Conservation (phyloP, 2,329 filamentous ascomycete genomes). For the Fusarium subglutinans region DNA sequence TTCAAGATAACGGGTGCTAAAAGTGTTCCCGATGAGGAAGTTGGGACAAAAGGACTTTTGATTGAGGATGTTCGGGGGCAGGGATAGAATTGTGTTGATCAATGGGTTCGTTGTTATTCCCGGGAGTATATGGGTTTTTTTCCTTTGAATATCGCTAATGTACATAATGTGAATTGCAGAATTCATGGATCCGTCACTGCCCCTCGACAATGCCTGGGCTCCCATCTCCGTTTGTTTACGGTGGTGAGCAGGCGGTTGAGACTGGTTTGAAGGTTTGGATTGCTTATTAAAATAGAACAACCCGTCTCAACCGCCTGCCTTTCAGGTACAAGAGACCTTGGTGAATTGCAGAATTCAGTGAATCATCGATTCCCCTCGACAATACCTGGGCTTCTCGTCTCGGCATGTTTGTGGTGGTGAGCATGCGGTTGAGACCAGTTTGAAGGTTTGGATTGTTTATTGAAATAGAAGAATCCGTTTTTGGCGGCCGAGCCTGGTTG, state of each 20-base stretch:
- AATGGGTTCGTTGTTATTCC: background rate
- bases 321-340: too few relatives aligned
- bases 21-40: conserved; percentile 20
- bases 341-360: too few relatives aligned
- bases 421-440: too few relatives aligned
- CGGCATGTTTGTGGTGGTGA: conserved; percentile 43
- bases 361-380: background rate
- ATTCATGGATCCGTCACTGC: conserved; percentile 42
- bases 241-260: background rate
- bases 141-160: background rate
- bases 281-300: too few relatives aligned
- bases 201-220: conserved; percentile 52
- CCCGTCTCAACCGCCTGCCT: too few relatives aligned
- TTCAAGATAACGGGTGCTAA: conserved; percentile 4
- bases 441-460: too few relatives aligned
- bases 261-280: too few relatives aligned
- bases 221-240: conserved; percentile 49
- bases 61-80: background rate
- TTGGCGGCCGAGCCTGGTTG: background rate
- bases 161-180: background rate
- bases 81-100: background rate
- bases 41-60: conserved; percentile 13
- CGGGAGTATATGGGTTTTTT: background rate
- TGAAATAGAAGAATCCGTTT: too few relatives aligned
- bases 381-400: conserved; percentile 50